Evolutionary conservation across 1,139 yeast genomes (phyloP), one percentile per base, ranked within the genome.

Genomic region (Pichia sp.): DNA sequence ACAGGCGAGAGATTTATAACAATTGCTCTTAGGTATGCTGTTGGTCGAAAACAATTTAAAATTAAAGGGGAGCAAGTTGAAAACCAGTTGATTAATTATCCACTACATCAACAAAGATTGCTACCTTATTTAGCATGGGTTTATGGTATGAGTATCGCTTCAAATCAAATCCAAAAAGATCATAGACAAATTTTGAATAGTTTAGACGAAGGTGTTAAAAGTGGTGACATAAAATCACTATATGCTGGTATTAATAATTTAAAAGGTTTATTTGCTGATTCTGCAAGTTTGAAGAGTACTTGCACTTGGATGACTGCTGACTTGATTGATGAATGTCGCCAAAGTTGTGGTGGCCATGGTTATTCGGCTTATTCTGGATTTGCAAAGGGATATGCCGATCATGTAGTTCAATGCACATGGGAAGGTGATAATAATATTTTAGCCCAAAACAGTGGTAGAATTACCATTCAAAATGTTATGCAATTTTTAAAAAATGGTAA

Each of bases 381-480:
- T 60, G 95, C 95, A 45, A 86, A 84, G 61, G 92, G 90, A 33
- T 85, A 77, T 65, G 76, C 78, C 51, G 97, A 88, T 64, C 90
- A 95, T 88, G 95, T 85, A 33, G 97, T 88, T 41, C 95, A 88
- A 68, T 86, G 95, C 67, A 88, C 96, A 29, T 88, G 97, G 97
- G 97, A 88, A 69, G 97, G 97, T 65, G 97, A 88, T 65, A 88
- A 88, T 70, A 87, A 82, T 59, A 82, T 88, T 43, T 72, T 88
- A 56, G 86, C 88, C 8, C 77, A 86, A 64, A 81, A 88, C 50
- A 79, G 88, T 51, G 97, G 96, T 53, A 77, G 84, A 66, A 80
- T 85, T 46, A 75, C 83, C 41, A 67, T 81, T 52, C 84, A 82
- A 66, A 71, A 73, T 55, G 72, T 76, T 45, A 61, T 62, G 46